A percentile compares a stretch with the other conserved stretches of the same genome.
phyloP scores from a whole-genome alignment of 768 basidiomycete species.

The Pholiota microspora region DNA sequence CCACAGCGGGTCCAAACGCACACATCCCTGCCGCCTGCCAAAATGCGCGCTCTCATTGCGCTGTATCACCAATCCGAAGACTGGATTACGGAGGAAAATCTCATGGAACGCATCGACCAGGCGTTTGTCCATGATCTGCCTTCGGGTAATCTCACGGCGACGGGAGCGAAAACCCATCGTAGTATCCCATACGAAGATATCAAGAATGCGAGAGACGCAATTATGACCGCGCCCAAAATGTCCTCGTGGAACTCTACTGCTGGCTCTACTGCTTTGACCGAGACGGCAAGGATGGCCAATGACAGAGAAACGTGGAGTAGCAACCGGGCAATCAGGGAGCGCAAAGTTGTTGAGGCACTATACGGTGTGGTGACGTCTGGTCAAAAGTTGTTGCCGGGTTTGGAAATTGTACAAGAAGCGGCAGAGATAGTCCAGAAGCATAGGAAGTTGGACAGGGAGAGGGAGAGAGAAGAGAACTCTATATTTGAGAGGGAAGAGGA shows the following conservation, averaged over 20 bases:
- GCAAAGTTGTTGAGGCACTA: conserved; percentile 47
- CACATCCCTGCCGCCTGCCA: conserved; percentile 46
- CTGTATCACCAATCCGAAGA: conserved; percentile 75
- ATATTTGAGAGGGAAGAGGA: neutral
- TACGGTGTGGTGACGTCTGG: conserved; percentile 43
- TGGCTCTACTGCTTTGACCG: neutral
- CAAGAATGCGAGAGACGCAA: conserved; percentile 14
- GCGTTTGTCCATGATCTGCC: conserved; percentile 48
- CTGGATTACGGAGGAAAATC: conserved; percentile 71
- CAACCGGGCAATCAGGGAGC: conserved; percentile 30
- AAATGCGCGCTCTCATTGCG: conserved; percentile 70
- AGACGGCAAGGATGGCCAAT: neutral
- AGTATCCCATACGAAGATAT: conserved; percentile 18
- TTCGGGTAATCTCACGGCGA: no score
- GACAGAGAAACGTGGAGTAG: conserved; percentile 27
- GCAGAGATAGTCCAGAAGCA: conserved; percentile 17
- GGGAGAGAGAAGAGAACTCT: neutral
- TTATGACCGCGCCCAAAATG: conserved; percentile 33
- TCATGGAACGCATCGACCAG: conserved; percentile 60
- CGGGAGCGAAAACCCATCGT: neutral
- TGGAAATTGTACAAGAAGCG: conserved; percentile 45
- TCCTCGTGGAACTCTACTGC: conserved; percentile 31
- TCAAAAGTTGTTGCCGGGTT: conserved; percentile 34
- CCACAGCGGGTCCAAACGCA: conserved; percentile 20
- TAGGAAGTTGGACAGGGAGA: conserved; percentile 15